Evolutionary conservation across 345 rosid species (phyloP).

Genomic region (Pseudoturritis turrita): DNA sequence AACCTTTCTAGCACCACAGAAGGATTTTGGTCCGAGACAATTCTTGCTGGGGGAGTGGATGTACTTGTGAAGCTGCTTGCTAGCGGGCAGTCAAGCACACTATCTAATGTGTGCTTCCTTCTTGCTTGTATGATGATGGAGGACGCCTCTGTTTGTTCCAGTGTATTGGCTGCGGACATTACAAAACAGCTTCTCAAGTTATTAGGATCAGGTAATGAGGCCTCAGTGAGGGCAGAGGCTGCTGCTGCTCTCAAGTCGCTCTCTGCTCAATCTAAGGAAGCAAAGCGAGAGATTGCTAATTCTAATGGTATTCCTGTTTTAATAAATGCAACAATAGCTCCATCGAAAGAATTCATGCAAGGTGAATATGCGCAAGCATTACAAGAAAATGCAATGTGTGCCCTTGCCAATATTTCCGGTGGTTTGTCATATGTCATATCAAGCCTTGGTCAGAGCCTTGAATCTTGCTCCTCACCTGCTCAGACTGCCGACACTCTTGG

Average conservation of each 20-base stretch:
- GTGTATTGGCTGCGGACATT: constrained; percentile 85
- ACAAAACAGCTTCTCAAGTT: constrained; percentile 85
- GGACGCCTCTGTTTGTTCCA: constrained; percentile 85
- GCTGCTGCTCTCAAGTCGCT: constrained; percentile 97
- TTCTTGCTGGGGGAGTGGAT: constrained; percentile 97
- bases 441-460: constrained; percentile 99
- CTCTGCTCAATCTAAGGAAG: constrained; percentile 90
- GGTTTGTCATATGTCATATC: constrained; percentile 96
- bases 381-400: constrained; percentile 99
- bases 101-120: constrained; percentile 93
- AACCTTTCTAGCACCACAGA: constrained; percentile 88
- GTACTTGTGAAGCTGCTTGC: constrained; percentile 91
- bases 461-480: constrained; percentile 91
- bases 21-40: constrained; percentile 91
- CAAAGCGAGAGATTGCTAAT: constrained; percentile 83
- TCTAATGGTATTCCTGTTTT: constrained; percentile 89
- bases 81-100: constrained; percentile 73
- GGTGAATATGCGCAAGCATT: constrained; percentile 97
- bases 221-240: constrained; percentile 97
- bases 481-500: constrained; percentile 97
- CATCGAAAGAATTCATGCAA: constrained; percentile 99
- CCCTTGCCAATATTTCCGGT: constrained; percentile 97
- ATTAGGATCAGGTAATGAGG: constrained; percentile 92
- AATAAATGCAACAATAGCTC: constrained; percentile 98
- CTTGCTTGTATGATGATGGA: constrained; percentile 97